Evolutionary conservation across 805 yeast species (phyloP).

Genomic region (Teunomyces panamensis): DNA sequence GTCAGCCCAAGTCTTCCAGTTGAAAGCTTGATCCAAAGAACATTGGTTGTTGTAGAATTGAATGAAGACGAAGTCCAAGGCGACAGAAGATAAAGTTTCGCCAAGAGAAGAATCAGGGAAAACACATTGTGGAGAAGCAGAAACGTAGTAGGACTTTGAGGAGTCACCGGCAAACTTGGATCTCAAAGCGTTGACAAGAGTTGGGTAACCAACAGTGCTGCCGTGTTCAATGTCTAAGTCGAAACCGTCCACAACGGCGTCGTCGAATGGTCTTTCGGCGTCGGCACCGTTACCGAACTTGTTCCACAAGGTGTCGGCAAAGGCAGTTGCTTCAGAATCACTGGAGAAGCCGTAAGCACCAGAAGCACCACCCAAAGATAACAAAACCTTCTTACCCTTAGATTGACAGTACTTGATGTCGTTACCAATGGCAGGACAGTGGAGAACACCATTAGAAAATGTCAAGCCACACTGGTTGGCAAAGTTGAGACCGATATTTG

Average conservation of each 20-base stretch:
- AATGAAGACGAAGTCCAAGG: conserved; percentile 35
- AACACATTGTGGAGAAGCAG: conserved; percentile 41
- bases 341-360: conserved; percentile 38
- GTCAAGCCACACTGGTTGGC: conserved; percentile 8
- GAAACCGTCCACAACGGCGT: conserved; percentile 31
- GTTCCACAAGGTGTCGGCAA: conserved; percentile 47
- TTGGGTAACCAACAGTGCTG: conserved; percentile 30
- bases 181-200: conserved; percentile 21
- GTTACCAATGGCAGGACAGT: conserved; percentile 34
- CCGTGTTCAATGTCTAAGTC: conserved; percentile 18
- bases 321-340: conserved; percentile 53
- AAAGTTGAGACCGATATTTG: conserved; percentile 20
- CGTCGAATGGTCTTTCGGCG: conserved; percentile 6
- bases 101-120: conserved; percentile 39
- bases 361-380: conserved; percentile 60
- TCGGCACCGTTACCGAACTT: conserved; percentile 27
- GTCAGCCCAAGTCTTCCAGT: conserved; percentile 34
- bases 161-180: conserved; percentile 20
- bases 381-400: conserved; percentile 65
- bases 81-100: conserved; percentile 20
- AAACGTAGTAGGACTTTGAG: conserved; percentile 27
- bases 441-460: conserved; percentile 11
- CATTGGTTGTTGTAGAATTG: conserved; percentile 41
- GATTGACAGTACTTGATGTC: conserved; percentile 74
- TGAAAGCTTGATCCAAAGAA: conserved; percentile 25